These are phyloP conservation scores for Raphanus hybrid DNA, from an alignment of 441 rosid genomes.

Conservation along the genomic window DNA sequence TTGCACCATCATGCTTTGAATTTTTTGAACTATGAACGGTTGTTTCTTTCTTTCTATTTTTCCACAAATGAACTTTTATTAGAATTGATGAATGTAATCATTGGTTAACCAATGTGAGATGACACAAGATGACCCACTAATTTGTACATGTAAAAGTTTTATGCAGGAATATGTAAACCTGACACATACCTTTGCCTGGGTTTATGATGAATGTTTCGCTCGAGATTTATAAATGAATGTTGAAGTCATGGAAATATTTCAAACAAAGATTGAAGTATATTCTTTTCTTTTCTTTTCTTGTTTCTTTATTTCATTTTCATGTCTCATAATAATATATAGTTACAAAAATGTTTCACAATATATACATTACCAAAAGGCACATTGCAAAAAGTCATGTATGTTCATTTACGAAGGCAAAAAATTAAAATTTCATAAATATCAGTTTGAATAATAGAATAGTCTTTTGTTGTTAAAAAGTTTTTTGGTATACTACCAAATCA, in stretches of 20 bases:
- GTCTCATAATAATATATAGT: neutral
- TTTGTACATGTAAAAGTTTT: neutral
- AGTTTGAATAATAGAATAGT: neutral
- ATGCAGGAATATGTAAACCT: neutral
- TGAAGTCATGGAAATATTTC: neutral
- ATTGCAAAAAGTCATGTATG: neutral
- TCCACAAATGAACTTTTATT: no score
- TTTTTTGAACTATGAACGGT: neutral
- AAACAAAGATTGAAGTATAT: neutral
- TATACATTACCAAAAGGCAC: conserved; percentile 5
- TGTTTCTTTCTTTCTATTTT: neutral
- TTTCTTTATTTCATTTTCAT: neutral
- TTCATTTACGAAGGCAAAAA: neutral
- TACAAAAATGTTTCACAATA: neutral
- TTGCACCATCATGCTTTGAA: neutral
- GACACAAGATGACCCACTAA: neutral
- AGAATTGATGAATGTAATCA: no score
- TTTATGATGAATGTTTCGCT: neutral
- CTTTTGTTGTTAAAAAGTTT: no score
- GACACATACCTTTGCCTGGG: neutral
- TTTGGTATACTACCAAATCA: neutral
- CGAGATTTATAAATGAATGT: neutral
- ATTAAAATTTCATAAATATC: neutral
- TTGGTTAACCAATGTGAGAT: no score
- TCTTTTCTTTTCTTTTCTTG: neutral